phyloP scores from a whole-genome alignment of 352 stramenopile genomes.

The Peronospora farinosa region DNA sequence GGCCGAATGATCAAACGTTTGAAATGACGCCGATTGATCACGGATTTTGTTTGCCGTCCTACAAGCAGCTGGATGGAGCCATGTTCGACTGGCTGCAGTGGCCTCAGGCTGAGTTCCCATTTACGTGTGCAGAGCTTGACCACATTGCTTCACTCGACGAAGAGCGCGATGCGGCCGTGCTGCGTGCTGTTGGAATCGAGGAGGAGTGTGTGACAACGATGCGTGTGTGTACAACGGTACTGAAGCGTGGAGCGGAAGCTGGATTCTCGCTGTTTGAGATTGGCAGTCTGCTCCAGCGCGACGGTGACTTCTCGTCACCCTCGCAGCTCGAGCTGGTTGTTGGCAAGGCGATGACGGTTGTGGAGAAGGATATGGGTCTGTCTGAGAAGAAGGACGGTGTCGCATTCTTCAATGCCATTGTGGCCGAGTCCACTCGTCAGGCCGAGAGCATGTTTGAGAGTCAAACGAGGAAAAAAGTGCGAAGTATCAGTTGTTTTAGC shows the following conservation, averaged over 20 bases:
- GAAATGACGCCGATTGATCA: constrained; percentile 86
- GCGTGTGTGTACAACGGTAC: constrained; percentile 67
- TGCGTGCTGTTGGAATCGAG: constrained; percentile 66
- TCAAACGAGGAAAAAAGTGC: constrained; percentile 80
- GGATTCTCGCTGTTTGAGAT: constrained; percentile 87
- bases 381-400: constrained; percentile 30
- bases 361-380: constrained; percentile 30
- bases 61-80: constrained; percentile 70
- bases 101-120: constrained; percentile 84
- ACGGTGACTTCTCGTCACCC: constrained; percentile 70
- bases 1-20: constrained; percentile 57
- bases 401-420: constrained; percentile 49
- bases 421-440: constrained; percentile 38
- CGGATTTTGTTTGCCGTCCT: constrained; percentile 81
- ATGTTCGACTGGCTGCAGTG: constrained; percentile 87
- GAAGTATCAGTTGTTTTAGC: constrained; percentile 85
- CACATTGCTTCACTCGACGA: constrained; percentile 69
- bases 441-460: constrained; percentile 46
- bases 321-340: constrained; percentile 76
- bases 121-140: constrained; percentile 67
- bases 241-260: constrained; percentile 66
- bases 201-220: constrained; percentile 81
- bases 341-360: constrained; percentile 29
- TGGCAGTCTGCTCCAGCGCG: constrained; percentile 65
- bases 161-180: constrained; percentile 43